Conservation (phyloP, 331 rosid species). For the Quercus tomentella region DNA sequence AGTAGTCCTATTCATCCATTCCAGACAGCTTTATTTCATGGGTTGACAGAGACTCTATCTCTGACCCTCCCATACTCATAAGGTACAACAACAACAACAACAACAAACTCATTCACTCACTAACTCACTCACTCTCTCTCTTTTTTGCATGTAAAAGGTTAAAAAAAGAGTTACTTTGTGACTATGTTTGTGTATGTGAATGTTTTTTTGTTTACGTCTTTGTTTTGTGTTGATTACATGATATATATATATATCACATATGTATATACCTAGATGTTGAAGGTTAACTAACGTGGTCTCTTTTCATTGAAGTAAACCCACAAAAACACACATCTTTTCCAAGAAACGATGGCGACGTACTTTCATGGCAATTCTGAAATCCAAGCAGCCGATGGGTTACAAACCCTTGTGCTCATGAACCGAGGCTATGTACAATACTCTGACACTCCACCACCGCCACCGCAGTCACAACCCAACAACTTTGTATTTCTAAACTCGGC, state of each 20-base stretch:
- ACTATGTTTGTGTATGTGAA: background rate
- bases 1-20: slow-evolving; percentile 6
- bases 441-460: slow-evolving; percentile 51
- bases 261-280: slow-evolving; percentile 12
- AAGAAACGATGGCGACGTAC: slow-evolving; percentile 85
- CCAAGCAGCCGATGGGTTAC: slow-evolving; percentile 73
- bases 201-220: slow-evolving; percentile 4
- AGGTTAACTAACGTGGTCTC: slow-evolving; percentile 37
- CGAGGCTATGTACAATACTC: slow-evolving; percentile 83
- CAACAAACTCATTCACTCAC: no score
- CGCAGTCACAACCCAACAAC: slow-evolving; percentile 31
- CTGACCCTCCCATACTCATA: slow-evolving; percentile 11
- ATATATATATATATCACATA: no score
- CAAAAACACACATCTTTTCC: slow-evolving; percentile 19
- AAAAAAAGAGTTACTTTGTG: background rate
- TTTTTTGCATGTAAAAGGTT: background rate
- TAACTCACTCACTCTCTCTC: background rate
- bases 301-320: slow-evolving; percentile 57
- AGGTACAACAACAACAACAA: background rate
- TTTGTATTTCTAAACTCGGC: slow-evolving; percentile 63
- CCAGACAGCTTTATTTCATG: slow-evolving; percentile 24
- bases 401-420: slow-evolving; percentile 91
- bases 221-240: background rate
- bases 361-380: slow-evolving; percentile 90
- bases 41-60: slow-evolving; percentile 26